phyloP scores from a whole-genome alignment of 345 rosid genomes.

The Salix exigua region DNA sequence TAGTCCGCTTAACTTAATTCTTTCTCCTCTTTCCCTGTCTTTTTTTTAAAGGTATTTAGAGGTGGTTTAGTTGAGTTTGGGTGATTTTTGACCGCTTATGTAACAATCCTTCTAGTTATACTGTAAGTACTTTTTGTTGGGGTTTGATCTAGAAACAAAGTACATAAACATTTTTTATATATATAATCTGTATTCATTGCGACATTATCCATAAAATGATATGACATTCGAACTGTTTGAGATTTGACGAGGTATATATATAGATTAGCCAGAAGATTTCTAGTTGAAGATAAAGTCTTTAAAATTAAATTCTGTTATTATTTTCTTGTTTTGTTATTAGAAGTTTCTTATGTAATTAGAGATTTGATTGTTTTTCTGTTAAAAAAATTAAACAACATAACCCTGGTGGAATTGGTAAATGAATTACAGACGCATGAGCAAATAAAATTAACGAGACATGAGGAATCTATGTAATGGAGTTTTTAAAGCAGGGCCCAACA shows the following conservation, averaged over 20 bases:
- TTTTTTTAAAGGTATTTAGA: neutral
- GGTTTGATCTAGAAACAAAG: conserved; percentile 14
- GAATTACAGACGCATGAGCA: too few species aligned
- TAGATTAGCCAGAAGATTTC: too few species aligned
- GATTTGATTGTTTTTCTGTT: too few species aligned
- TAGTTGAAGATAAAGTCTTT: too few species aligned
- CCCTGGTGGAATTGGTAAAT: too few species aligned
- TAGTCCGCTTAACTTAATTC: neutral
- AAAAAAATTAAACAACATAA: too few species aligned
- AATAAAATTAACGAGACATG: too few species aligned
- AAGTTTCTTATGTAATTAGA: too few species aligned
- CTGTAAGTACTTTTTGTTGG: neutral
- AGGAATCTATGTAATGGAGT: too few species aligned
- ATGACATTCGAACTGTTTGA: neutral
- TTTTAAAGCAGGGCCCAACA: too few species aligned
- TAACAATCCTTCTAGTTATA: conserved; percentile 1
- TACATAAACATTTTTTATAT: conserved; percentile 3
- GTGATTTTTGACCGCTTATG: neutral
- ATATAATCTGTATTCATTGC: neutral
- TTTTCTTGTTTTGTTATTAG: too few species aligned
- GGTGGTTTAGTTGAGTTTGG: conserved; percentile 3
- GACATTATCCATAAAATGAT: neutral
- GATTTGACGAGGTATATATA: neutral
- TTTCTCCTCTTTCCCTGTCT: neutral
- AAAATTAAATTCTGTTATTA: too few species aligned